Conservation (phyloP, 2,329 filamentous ascomycete species). For the Colletotrichum cuscutae region DNA sequence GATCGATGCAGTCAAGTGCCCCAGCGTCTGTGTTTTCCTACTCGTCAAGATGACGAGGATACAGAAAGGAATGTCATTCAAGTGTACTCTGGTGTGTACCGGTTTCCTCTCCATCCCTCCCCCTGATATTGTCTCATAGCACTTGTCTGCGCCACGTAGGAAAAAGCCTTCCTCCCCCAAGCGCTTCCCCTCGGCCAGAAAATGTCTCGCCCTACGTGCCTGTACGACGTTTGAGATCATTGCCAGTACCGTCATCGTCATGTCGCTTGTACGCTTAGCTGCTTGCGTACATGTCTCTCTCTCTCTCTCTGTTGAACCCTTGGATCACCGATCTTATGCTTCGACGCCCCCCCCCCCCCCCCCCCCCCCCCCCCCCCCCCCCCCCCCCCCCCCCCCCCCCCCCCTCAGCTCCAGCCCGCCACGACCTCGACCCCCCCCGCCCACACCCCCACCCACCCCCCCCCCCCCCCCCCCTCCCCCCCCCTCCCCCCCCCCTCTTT, state of each 20-base stretch:
- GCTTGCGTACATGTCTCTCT: not conserved
- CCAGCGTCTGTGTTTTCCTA: not conserved
- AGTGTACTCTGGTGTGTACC: not conserved
- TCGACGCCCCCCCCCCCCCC: not conserved
- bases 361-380: too few relatives aligned
- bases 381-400: too few relatives aligned
- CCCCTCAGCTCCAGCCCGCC: too few relatives aligned
- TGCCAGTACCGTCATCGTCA: not conserved
- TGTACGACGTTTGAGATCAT: not conserved
- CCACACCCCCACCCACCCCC: too few relatives aligned
- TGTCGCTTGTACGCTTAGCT: not conserved
- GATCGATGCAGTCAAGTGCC: not conserved
- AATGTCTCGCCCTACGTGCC: not conserved
- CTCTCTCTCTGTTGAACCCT: not conserved
- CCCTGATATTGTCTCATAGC: not conserved
- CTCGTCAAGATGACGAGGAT: not conserved
- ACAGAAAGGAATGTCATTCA: not conserved
- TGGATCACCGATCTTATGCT: not conserved
- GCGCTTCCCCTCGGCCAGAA: not conserved
- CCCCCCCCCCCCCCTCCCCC: too few relatives aligned
- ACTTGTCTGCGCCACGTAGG: not conserved
- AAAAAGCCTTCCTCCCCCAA: not conserved
- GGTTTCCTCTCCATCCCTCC: not conserved
- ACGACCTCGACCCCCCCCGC: too few relatives aligned
- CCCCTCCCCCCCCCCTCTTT: too few relatives aligned